Base-by-base conservation (phyloP, 208 protist genomes). In the Crithidia mellificae region DNA sequence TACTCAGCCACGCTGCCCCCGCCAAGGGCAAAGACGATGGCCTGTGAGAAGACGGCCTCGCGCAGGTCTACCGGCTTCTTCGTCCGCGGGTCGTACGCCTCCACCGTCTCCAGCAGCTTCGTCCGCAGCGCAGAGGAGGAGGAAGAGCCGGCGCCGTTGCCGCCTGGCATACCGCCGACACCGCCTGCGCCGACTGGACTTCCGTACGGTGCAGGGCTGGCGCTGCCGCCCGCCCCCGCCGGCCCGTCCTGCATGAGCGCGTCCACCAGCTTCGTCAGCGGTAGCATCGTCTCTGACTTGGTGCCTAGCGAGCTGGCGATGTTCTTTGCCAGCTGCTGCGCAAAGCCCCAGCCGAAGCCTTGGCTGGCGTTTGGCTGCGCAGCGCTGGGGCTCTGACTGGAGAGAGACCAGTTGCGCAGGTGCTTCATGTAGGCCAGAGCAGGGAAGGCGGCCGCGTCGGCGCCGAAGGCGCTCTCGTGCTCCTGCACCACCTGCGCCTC, bases 1-100 rank as follows among this genome's bases (percentile, higher is more conserved):
- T 95, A 97, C 80, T 97, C 92, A 19, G 81, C 82, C 32, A 92
- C 71, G 34, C 83, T 91, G 56, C 92, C 90, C 25, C 92, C 92
- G 12, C 92, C 90, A 51, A 94, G 81, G 32, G 80, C 83, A 58
- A 97, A 95, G 7, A 97, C 90, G 68, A 97, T 87, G 22, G 77
- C 85, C 62, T 95, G 85, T n/a, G 87, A 92, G 72, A 93, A 95
- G 51, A 78, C 67, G n/a, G 75, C 67, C 6, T 87, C 77, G 25
- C 64, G 68, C 19, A 93, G 63, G 51, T 95, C 76, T 6, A 93
- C 75, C 5, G 73, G 8, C 64, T 88, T 86, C 61, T 75, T 78
- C 9, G 78, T 90, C 32, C 85, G 85, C 9, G 87, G 85, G 70
- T 95, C 90, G 66, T 90, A 85, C 15, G 81, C 90, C 15, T 77